Conservation (phyloP, 192 early-diverging fungal species). For the Paraglomus brasilianum region DNA sequence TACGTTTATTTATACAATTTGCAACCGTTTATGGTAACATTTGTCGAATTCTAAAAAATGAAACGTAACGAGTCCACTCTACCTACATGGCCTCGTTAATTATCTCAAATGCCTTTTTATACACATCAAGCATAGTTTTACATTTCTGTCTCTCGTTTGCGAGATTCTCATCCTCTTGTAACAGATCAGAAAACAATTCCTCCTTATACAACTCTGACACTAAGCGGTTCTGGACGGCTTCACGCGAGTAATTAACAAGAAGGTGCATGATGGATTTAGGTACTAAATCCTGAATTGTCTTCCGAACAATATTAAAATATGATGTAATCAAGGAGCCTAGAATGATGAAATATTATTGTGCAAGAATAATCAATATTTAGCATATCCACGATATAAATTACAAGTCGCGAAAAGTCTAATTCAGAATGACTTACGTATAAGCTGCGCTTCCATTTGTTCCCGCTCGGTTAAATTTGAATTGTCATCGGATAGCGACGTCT, state of each 20-base stretch:
- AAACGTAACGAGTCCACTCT: too few species aligned
- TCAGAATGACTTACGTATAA: slow-evolving; percentile 60
- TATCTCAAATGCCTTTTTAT: slow-evolving; percentile 73
- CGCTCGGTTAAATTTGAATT: slow-evolving; percentile 41
- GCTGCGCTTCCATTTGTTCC: slow-evolving; percentile 75
- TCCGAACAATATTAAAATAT: slow-evolving; percentile 78
- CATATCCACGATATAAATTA: not conserved
- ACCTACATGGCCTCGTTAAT: slow-evolving; percentile 56
- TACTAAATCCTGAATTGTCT: slow-evolving; percentile 76
- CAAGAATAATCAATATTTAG: not conserved
- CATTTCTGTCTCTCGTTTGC: slow-evolving; percentile 73
- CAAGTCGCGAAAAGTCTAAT: not conserved
- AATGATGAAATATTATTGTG: not conserved
- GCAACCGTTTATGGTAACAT: too few species aligned
- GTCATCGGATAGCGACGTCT: slow-evolving; percentile 21
- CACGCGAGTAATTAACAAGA: slow-evolving; percentile 71
- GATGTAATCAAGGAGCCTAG: slow-evolving; percentile 68
- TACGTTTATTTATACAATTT: too few species aligned
- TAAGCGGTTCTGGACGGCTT: slow-evolving; percentile 73
- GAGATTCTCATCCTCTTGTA: slow-evolving; percentile 74
- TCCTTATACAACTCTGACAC: slow-evolving; percentile 75
- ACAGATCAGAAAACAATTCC: slow-evolving; percentile 62
- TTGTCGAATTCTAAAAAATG: too few species aligned
- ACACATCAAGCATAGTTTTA: slow-evolving; percentile 74
- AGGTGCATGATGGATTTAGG: slow-evolving; percentile 84